A percentile compares a stretch with the other conserved stretches of the same genome.
phyloP scores from a whole-genome alignment of 139 green algal genomes.

The Haematococcus lacustris region DNA sequence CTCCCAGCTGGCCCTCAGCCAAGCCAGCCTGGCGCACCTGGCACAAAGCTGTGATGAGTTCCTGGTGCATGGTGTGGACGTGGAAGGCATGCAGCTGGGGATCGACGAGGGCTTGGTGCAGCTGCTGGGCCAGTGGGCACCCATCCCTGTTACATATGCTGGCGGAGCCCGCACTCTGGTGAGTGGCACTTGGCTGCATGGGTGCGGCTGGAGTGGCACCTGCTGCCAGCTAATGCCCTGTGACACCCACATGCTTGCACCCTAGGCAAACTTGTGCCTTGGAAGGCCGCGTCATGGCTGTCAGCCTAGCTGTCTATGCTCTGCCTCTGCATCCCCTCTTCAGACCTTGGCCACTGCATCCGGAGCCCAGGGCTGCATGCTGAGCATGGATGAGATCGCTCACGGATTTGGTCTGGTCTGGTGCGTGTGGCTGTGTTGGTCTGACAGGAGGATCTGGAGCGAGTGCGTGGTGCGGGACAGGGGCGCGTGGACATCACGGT shows the following conservation, averaged over 20 bases:
- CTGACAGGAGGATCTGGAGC: conserved; percentile 75
- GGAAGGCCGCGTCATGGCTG: too few relatives aligned
- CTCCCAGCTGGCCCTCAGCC: conserved; percentile 48
- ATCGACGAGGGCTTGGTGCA: conserved; percentile 93
- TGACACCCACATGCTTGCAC: too few relatives aligned
- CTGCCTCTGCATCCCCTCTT: too few relatives aligned
- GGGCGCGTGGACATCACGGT: conserved; percentile 93
- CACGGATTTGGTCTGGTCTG: too few relatives aligned
- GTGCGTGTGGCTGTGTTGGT: too few relatives aligned
- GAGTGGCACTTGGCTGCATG: conserved; percentile 11
- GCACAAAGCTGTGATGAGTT: conserved; percentile 86
- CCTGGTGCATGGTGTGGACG: conserved; percentile 95
- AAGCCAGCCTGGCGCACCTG: conserved; percentile 56
- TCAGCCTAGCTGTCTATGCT: too few relatives aligned
- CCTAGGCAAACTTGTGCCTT: too few relatives aligned
- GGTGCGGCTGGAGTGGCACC: too few relatives aligned
- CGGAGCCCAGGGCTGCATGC: too few relatives aligned
- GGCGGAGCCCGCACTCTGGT: conserved; percentile 81
- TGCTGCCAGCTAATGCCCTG: too few relatives aligned
- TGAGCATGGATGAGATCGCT: too few relatives aligned
- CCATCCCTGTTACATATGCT: conserved; percentile 91
- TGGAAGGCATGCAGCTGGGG: conserved; percentile 94
- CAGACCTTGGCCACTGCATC: too few relatives aligned
- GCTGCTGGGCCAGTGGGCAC: conserved; percentile 60
- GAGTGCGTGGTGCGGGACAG: conserved; percentile 48